Conservation (phyloP, 148 eudicot species). For the Polygonum aviculare region DNA sequence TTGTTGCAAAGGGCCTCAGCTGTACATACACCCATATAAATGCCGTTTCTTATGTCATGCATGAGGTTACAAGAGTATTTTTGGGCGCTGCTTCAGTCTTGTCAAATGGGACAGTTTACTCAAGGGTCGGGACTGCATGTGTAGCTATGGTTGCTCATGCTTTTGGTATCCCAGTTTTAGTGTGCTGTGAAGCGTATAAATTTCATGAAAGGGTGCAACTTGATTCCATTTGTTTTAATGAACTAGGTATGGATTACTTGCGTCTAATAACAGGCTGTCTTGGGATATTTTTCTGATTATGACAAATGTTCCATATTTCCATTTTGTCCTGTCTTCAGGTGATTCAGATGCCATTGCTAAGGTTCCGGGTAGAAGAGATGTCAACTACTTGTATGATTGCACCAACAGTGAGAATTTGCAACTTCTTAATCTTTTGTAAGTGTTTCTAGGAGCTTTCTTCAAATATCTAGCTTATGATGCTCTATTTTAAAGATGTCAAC, state of each 20-base stretch:
- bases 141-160: constrained; percentile 99
- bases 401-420: constrained; percentile 60
- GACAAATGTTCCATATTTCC: neutral
- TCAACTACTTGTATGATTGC: constrained; percentile 60
- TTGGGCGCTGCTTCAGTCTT: constrained; percentile 89
- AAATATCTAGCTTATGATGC: neutral
- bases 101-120: constrained; percentile 94
- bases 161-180: constrained; percentile 81
- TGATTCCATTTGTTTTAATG: constrained; percentile 96
- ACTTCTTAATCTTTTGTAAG: constrained; percentile 84
- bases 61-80: constrained; percentile 80
- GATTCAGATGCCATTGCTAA: constrained; percentile 70
- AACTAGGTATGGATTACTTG: constrained; percentile 61
- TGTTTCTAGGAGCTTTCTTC: neutral
- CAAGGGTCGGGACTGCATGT: constrained; percentile 95
- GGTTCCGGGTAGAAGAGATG: constrained; percentile 70
- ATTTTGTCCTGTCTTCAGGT: constrained; percentile 33
- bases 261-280: neutral
- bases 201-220: constrained; percentile 98
- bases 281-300: neutral
- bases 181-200: constrained; percentile 97
- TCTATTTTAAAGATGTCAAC: neutral
- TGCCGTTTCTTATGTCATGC: constrained; percentile 92
- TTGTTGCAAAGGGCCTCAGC: constrained; percentile 77
- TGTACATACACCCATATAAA: constrained; percentile 93